Evolutionary conservation across 352 stramenopile species (phyloP).

Genomic region (Phytophthora litchii): DNA sequence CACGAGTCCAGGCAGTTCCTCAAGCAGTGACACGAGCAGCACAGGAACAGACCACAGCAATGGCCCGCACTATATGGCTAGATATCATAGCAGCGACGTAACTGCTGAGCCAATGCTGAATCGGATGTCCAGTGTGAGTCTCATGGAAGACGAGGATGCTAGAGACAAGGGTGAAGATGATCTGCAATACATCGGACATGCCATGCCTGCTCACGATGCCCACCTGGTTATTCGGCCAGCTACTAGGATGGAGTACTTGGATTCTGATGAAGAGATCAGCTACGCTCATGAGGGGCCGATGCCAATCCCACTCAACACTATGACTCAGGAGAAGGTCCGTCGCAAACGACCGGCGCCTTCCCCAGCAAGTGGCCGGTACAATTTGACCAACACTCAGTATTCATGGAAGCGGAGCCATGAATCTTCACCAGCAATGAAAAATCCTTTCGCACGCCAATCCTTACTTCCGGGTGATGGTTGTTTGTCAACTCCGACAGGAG

Average conservation of each 20-base stretch:
- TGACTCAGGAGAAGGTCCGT: constrained; percentile 53
- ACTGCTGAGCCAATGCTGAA: constrained; percentile 36
- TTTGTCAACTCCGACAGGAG: constrained; percentile 17
- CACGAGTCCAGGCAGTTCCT: constrained; percentile 30
- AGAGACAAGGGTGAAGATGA: constrained; percentile 11
- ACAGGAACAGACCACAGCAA: constrained; percentile 35
- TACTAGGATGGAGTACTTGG: constrained; percentile 22
- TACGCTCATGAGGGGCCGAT: constrained; percentile 34
- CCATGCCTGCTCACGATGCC: constrained; percentile 19
- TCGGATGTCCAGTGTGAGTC: constrained; percentile 56
- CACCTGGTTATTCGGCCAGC: constrained; percentile 18
- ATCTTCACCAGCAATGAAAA: constrained; percentile 15
- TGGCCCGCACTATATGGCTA: constrained; percentile 8
- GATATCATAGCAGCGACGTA: constrained; percentile 17
- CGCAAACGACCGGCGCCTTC: constrained; percentile 51
- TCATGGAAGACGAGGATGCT: constrained; percentile 32
- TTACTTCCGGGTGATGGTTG: constrained; percentile 7
- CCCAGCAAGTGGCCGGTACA: constrained; percentile 26
- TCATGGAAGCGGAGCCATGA: constrained; percentile 45
- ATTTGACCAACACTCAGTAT: constrained; percentile 34
- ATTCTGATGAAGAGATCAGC: constrained; percentile 31
- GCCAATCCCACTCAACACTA: constrained; percentile 46
- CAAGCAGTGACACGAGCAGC: constrained; percentile 44
- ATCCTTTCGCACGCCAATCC: constrained; percentile 8
- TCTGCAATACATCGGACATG: not conserved